Conservation (phyloP, 129 eudicot species). For the Centrapalus pauciflorus region DNA sequence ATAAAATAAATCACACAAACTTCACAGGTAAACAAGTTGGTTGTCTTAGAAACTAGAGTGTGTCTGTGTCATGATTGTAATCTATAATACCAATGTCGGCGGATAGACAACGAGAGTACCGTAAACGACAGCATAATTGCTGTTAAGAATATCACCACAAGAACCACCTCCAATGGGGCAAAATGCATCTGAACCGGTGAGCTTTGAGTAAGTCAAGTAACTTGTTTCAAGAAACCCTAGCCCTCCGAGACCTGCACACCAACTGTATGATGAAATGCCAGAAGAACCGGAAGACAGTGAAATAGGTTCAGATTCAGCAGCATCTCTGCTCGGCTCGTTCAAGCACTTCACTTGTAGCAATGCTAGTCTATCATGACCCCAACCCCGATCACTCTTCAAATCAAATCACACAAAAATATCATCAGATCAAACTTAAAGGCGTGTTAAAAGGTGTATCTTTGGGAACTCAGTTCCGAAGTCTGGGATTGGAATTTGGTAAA, state of each 20-base stretch:
- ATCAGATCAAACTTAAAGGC: conserved; percentile 11
- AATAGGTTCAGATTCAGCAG: conserved; percentile 26
- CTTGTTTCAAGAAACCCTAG: conserved; percentile 80
- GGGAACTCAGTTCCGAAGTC: conserved; percentile 1
- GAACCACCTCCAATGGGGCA: conserved; percentile 80
- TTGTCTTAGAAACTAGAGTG: not conserved
- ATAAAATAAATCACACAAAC: not conserved
- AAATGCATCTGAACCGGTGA: conserved; percentile 70
- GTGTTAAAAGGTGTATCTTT: not conserved
- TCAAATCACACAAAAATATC: not conserved
- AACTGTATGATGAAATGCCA: conserved; percentile 66
- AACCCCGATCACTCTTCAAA: conserved; percentile 21
- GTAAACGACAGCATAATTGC: conserved; percentile 64
- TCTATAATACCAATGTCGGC: not conserved
- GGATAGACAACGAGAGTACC: conserved; percentile 39
- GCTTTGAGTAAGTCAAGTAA: conserved; percentile 67
- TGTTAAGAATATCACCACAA: conserved; percentile 69
- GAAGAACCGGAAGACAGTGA: conserved; percentile 13
- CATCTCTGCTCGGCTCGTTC: conserved; percentile 32
- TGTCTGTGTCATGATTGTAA: not conserved
- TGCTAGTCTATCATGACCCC: conserved; percentile 21
- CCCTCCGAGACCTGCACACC: conserved; percentile 83
- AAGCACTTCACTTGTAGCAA: conserved; percentile 47
- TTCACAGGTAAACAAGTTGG: not conserved
- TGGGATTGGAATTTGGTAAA: not conserved